Conservation (phyloP, 257 asterid genomes). For the Capsicum rhomboideum region DNA sequence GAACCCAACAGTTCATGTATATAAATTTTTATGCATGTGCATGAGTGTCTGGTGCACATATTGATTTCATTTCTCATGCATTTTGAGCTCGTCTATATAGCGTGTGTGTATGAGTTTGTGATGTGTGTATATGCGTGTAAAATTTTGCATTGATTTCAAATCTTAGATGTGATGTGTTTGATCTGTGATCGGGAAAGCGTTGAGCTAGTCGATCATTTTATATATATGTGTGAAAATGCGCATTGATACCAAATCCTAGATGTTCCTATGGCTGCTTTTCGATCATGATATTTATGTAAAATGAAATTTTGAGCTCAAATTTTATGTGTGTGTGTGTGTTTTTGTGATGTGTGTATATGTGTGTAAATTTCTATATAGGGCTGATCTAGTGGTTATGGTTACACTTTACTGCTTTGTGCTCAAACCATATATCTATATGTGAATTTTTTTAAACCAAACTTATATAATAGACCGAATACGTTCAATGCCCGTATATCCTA, state of each 20-base stretch:
- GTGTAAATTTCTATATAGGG: too few species aligned
- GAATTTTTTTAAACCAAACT: too few species aligned
- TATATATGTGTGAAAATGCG: not conserved
- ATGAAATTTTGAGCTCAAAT: too few species aligned
- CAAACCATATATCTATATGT: not conserved
- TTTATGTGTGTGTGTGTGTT: too few species aligned
- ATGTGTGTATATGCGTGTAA: not conserved
- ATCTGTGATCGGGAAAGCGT: too few species aligned
- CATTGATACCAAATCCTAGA: not conserved
- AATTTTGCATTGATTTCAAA: not conserved
- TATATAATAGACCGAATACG: not conserved
- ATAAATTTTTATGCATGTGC: too few species aligned
- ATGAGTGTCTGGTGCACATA: not conserved
- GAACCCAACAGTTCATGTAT: too few species aligned
- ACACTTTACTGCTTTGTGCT: not conserved
- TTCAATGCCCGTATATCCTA: not conserved
- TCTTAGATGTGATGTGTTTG: not conserved
- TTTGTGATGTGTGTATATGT: too few species aligned
- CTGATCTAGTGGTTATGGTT: not conserved
- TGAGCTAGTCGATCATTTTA: too few species aligned
- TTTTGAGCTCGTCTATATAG: not conserved
- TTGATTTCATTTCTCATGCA: not conserved
- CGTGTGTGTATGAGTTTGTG: too few species aligned
- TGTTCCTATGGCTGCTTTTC: not conserved
- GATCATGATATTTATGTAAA: too few species aligned